Evolutionary conservation across 345 rosid species (phyloP).

Genomic region (Hypericum perforatum): DNA sequence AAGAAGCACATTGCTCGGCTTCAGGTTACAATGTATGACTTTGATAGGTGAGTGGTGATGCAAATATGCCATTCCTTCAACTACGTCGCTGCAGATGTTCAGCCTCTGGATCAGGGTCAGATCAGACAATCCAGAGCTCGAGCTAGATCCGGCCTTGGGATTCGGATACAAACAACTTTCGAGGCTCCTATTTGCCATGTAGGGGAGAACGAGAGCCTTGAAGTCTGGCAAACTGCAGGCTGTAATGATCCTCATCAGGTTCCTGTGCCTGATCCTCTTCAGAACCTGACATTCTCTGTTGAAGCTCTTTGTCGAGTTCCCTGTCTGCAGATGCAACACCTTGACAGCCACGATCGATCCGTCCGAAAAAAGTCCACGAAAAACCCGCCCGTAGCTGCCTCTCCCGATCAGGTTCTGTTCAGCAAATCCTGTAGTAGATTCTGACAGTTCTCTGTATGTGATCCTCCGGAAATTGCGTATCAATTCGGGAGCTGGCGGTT

Average conservation of each 20-base stretch:
- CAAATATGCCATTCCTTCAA: conserved; percentile 56
- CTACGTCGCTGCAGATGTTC: conserved; percentile 45
- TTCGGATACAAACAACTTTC: conserved; percentile 39
- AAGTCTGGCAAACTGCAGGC: conserved; percentile 49
- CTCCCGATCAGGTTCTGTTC: conserved; percentile 31
- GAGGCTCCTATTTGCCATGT: conserved; percentile 46
- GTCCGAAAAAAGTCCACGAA: conserved; percentile 40
- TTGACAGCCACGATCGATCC: conserved; percentile 41
- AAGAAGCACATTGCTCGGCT: conserved; percentile 59
- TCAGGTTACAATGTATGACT: conserved; percentile 52
- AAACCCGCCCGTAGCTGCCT: conserved; percentile 43
- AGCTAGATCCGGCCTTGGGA: conserved; percentile 16
- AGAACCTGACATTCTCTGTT: conserved; percentile 50
- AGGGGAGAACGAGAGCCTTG: conserved; percentile 53
- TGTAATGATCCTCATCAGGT: conserved; percentile 47
- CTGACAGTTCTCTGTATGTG: conserved; percentile 37
- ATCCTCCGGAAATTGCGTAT: conserved; percentile 38
- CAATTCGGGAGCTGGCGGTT: conserved; percentile 17
- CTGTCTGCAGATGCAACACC: conserved; percentile 35
- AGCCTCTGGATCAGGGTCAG: conserved; percentile 42
- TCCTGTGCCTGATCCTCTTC: conserved; percentile 47
- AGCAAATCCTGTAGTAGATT: conserved; percentile 42
- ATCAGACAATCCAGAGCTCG: conserved; percentile 28
- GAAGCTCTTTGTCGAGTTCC: conserved; percentile 44
- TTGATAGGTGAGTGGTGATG: conserved; percentile 50